These are phyloP conservation scores for Myxozyma nipponensis DNA, from an alignment of 805 yeast species.

Conservation along the genomic window DNA sequence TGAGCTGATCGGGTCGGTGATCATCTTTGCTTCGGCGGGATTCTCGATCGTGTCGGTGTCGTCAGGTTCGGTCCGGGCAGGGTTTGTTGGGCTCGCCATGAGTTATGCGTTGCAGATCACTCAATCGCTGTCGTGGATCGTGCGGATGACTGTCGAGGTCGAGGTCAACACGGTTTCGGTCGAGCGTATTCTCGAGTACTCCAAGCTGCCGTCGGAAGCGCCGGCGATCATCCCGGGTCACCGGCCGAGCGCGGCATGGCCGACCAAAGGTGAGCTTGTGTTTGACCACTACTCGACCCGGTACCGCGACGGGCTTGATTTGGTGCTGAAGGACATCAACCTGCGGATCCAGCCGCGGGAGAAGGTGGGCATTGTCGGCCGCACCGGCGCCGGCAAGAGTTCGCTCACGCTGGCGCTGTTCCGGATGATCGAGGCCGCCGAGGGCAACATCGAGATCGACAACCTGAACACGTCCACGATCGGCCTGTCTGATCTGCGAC, in stretches of 20 bases:
- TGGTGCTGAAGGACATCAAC: slow-evolving; percentile 66
- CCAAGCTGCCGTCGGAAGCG: slow-evolving; percentile 79
- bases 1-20: slow-evolving; percentile 84
- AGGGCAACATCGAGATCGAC: slow-evolving; percentile 71
- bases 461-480: slow-evolving; percentile 59
- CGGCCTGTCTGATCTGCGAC: slow-evolving; percentile 76
- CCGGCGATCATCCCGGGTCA: slow-evolving; percentile 59
- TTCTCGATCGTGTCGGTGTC: slow-evolving; percentile 67
- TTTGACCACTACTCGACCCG: slow-evolving; percentile 76
- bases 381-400: slow-evolving; percentile 96
- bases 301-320: slow-evolving; percentile 76
- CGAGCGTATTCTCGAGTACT: slow-evolving; percentile 88
- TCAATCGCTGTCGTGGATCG: slow-evolving; percentile 94
- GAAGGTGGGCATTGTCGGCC: slow-evolving; percentile 91
- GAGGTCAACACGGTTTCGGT: slow-evolving; percentile 97
- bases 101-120: slow-evolving; percentile 92
- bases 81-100: slow-evolving; percentile 89
- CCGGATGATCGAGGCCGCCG: slow-evolving; percentile 74
- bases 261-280: slow-evolving; percentile 59
- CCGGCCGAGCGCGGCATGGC: slow-evolving; percentile 75
- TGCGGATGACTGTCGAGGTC: slow-evolving; percentile 97
- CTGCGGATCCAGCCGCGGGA: slow-evolving; percentile 67
- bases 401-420: slow-evolving; percentile 79
- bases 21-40: slow-evolving; percentile 82
- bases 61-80: slow-evolving; percentile 73